Percentiles rank a stretch among this genome's conserved stretches.
These are phyloP conservation scores for Hymenoscyphus infarciens DNA, from an alignment of 2,329 filamentous ascomycete genomes.

Conservation along the genomic window DNA sequence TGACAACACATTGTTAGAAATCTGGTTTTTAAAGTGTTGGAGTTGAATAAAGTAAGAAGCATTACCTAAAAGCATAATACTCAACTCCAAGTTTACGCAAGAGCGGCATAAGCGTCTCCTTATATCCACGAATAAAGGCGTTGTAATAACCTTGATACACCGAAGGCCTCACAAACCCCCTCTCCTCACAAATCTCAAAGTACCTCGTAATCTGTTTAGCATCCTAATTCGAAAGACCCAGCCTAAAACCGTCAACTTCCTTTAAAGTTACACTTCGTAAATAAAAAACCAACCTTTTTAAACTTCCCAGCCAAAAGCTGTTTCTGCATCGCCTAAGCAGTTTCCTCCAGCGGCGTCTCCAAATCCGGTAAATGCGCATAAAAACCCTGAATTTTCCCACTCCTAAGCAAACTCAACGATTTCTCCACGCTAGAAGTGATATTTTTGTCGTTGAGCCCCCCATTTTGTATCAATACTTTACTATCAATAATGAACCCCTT, in stretches of 20 bases:
- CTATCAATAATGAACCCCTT: slow-evolving; percentile 15
- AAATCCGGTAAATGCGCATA: slow-evolving; percentile 22
- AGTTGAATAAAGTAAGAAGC: neutral
- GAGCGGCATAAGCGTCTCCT: slow-evolving; percentile 4
- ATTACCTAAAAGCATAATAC: slow-evolving; percentile 7
- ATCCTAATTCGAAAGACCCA: slow-evolving; percentile 33
- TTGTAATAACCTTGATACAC: slow-evolving; percentile 35
- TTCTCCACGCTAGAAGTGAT: slow-evolving; percentile 1
- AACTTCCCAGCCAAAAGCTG: slow-evolving; percentile 33
- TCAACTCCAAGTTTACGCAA: neutral
- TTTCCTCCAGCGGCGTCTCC: slow-evolving; percentile 24
- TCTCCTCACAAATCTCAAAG: slow-evolving; percentile 27
- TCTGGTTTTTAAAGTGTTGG: neutral
- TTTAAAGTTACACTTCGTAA: neutral
- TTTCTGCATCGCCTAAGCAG: slow-evolving; percentile 26
- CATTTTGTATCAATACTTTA: slow-evolving; percentile 11
- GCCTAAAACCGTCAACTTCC: slow-evolving; percentile 9
- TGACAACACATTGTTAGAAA: neutral
- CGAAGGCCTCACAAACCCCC: slow-evolving; percentile 31
- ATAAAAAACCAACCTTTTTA: slow-evolving; percentile 8
- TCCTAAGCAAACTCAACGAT: neutral
- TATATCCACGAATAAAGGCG: slow-evolving; percentile 12
- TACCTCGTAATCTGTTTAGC: slow-evolving; percentile 23
- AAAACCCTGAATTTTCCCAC: slow-evolving; percentile 10
- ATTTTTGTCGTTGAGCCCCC: slow-evolving; percentile 3